phyloP scores from a whole-genome alignment of 345 rosid genomes.

The Linum lewisii region DNA sequence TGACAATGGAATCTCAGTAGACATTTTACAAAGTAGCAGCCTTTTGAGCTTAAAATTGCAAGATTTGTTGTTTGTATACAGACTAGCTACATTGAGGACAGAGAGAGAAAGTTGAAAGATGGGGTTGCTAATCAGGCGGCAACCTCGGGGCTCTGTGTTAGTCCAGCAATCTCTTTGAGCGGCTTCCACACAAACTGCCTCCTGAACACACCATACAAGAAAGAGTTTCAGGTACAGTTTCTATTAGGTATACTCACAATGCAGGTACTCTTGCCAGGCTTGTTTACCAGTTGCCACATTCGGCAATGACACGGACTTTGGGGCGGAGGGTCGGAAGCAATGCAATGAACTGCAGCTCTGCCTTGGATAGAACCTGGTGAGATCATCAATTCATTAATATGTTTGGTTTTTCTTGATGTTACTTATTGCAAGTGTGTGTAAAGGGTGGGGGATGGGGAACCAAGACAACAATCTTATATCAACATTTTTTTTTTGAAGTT shows the following conservation, averaged over 20 bases:
- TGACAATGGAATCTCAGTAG: too few relatives aligned
- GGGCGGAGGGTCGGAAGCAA: slow-evolving; percentile 81
- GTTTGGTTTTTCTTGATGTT: too few relatives aligned
- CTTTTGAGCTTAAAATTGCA: too few relatives aligned
- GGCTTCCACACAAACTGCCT: slow-evolving; percentile 87
- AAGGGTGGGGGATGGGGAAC: too few relatives aligned
- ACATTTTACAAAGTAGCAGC: too few relatives aligned
- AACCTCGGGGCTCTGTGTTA: slow-evolving; percentile 17
- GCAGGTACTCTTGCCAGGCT: neutral
- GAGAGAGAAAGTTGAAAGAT: neutral
- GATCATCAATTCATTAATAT: neutral
- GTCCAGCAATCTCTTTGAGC: slow-evolving; percentile 64
- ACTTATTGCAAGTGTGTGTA: too few relatives aligned
- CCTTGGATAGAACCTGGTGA: slow-evolving; percentile 67
- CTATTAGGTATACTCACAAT: neutral
- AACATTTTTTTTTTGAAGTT: too few relatives aligned
- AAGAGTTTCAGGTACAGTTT: neutral
- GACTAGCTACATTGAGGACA: neutral
- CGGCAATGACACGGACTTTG: slow-evolving; percentile 75
- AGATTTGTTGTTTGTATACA: too few relatives aligned
- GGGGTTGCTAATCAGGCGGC: slow-evolving; percentile 16
- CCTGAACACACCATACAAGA: slow-evolving; percentile 28
- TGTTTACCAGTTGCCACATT: slow-evolving; percentile 77
- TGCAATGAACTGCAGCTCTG: slow-evolving; percentile 83
- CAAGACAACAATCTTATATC: too few relatives aligned